Conservation (phyloP, 139 green algal genomes). For the Volvox reticuliferus region DNA sequence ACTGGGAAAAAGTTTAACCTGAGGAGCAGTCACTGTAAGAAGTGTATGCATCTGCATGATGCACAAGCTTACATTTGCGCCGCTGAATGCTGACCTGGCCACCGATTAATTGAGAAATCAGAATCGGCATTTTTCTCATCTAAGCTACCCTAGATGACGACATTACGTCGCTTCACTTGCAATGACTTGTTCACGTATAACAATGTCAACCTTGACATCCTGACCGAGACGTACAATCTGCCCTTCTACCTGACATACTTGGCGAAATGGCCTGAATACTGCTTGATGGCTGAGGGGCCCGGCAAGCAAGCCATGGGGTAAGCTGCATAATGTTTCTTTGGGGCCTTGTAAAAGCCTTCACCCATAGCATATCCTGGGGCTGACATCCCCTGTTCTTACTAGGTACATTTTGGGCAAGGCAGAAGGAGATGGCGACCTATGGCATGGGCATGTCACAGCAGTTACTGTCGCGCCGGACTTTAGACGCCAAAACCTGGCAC, state of each 20-base stretch:
- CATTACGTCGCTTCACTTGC: conserved; percentile 89
- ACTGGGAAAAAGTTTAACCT: too few relatives aligned
- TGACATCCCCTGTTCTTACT: not conserved
- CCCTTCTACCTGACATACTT: conserved; percentile 97
- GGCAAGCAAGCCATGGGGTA: conserved; percentile 80
- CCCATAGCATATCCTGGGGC: too few relatives aligned
- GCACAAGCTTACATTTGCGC: too few relatives aligned
- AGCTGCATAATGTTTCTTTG: not conserved
- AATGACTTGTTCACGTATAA: conserved; percentile 97
- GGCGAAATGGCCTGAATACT: conserved; percentile 95
- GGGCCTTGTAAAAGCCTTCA: not conserved
- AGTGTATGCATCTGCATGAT: too few relatives aligned
- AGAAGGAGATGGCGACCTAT: conserved; percentile 88
- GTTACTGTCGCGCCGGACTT: conserved; percentile 94
- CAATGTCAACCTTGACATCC: conserved; percentile 96
- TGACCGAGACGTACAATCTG: conserved; percentile 99
- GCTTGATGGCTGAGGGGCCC: conserved; percentile 80
- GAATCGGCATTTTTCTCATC: too few relatives aligned
- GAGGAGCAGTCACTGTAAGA: too few relatives aligned
- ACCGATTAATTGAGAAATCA: too few relatives aligned
- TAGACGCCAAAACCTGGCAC: conserved; percentile 85
- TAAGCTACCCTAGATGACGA: conserved; percentile 81
- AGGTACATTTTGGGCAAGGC: conserved; percentile 97
- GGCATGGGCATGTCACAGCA: conserved; percentile 98
- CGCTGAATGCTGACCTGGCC: too few relatives aligned